Percentiles rank a stretch among this genome's conserved stretches.
These are phyloP conservation scores for Monosporascus sp. DNA, from an alignment of 2,329 filamentous ascomycete genomes.

Conservation along the genomic window DNA sequence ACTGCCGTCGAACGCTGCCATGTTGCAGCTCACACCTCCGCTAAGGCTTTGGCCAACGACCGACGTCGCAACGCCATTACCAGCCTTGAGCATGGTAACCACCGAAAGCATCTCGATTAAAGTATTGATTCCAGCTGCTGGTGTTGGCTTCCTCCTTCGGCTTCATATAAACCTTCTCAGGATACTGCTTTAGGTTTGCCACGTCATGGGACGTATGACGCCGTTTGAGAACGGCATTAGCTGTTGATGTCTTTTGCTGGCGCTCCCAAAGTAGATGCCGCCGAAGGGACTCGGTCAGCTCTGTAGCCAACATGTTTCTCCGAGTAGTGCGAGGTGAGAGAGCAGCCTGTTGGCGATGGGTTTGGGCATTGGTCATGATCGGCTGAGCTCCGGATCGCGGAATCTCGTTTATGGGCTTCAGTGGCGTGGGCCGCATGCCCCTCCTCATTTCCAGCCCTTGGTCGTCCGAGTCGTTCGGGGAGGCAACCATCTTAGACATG, in stretches of 20 bases:
- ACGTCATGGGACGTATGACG: slow-evolving; percentile 88
- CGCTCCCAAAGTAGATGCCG: slow-evolving; percentile 92
- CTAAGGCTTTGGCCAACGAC: slow-evolving; percentile 8
- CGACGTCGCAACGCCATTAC: slow-evolving; percentile 41
- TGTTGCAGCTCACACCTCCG: not conserved
- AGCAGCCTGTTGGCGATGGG: slow-evolving; percentile 61
- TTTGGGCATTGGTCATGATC: slow-evolving; percentile 69
- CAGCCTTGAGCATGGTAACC: slow-evolving; percentile 85
- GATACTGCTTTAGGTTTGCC: slow-evolving; percentile 79
- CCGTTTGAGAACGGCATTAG: slow-evolving; percentile 82
- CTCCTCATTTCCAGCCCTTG: slow-evolving; percentile 61
- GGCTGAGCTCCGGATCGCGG: slow-evolving; percentile 68
- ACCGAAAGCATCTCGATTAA: slow-evolving; percentile 69
- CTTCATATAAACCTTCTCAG: slow-evolving; percentile 58
- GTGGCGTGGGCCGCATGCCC: slow-evolving; percentile 42
- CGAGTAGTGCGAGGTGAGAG: slow-evolving; percentile 88
- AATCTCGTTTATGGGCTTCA: slow-evolving; percentile 56
- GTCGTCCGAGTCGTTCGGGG: slow-evolving; percentile 57
- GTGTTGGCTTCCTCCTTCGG: slow-evolving; percentile 57
- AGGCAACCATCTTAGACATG: slow-evolving; percentile 39
- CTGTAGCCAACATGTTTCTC: slow-evolving; percentile 91
- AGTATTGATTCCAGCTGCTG: slow-evolving; percentile 80
- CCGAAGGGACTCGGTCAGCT: slow-evolving; percentile 87
- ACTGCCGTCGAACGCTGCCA: slow-evolving; percentile 15
- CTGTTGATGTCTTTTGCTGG: slow-evolving; percentile 86